Conservation (phyloP, 495 filamentous ascomycete genomes). For the Chlorociboria aeruginascens region DNA sequence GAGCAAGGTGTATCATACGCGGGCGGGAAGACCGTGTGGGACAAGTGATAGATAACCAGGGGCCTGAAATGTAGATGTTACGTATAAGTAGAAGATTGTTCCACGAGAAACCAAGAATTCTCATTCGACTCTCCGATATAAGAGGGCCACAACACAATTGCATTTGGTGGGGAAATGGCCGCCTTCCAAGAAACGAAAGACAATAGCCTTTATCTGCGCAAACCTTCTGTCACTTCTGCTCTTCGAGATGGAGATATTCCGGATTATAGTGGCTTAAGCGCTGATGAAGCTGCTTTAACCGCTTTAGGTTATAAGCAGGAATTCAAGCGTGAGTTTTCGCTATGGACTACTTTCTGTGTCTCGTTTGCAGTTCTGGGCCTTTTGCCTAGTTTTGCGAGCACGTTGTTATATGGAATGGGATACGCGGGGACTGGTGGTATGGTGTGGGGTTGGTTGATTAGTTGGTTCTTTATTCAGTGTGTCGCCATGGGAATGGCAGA, state of each 20-base stretch:
- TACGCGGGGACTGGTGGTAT: slow-evolving; percentile 75
- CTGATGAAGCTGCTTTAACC: slow-evolving; percentile 57
- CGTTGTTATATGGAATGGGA: slow-evolving; percentile 68
- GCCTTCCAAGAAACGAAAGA: slow-evolving; percentile 4
- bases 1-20: too few relatives aligned
- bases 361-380: slow-evolving; percentile 66
- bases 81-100: too few relatives aligned
- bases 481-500: slow-evolving; percentile 59
- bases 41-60: too few relatives aligned
- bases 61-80: too few relatives aligned
- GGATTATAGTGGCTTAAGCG: slow-evolving; percentile 25
- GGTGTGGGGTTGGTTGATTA: slow-evolving; percentile 74
- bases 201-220: slow-evolving; percentile 5
- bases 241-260: slow-evolving; percentile 54
- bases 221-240: slow-evolving; percentile 51
- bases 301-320: slow-evolving; percentile 70
- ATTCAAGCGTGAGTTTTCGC: slow-evolving; percentile 71
- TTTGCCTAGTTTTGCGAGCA: slow-evolving; percentile 63
- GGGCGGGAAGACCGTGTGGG: too few relatives aligned
- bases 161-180: neutral
- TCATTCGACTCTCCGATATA: too few relatives aligned
- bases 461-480: slow-evolving; percentile 64
- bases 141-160: too few relatives aligned
- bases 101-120: too few relatives aligned
- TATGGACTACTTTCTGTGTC: slow-evolving; percentile 75